These are phyloP conservation scores for Nicotiana benthamiana DNA, from an alignment of 257 asterid genomes.

Conservation along the genomic window DNA sequence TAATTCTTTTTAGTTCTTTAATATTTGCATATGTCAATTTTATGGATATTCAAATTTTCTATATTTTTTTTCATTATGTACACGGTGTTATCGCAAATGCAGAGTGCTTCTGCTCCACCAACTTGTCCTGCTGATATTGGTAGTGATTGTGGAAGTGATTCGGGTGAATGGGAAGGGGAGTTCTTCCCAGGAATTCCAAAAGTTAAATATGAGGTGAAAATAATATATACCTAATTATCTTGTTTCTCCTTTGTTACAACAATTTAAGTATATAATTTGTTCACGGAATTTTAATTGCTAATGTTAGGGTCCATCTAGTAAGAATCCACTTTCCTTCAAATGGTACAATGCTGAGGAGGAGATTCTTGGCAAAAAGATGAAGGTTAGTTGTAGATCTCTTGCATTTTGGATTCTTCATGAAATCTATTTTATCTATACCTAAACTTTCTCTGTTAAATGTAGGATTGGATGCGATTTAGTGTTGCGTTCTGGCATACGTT, in stretches of 20 bases:
- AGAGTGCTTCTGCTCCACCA: slow-evolving; percentile 65
- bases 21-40: too few species aligned
- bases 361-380: slow-evolving; percentile 91
- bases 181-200: slow-evolving; percentile 76
- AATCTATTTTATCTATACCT: not conserved
- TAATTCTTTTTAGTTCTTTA: too few species aligned
- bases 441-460: not conserved
- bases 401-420: not conserved
- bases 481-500: slow-evolving; percentile 99
- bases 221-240: not conserved
- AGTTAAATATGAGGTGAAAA: slow-evolving; percentile 73
- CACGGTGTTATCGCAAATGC: slow-evolving; percentile 11
- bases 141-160: slow-evolving; percentile 31
- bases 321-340: slow-evolving; percentile 75
- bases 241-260: not conserved
- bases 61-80: too few species aligned
- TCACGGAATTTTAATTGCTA: not conserved
- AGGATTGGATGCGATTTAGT: slow-evolving; percentile 98
- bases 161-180: slow-evolving; percentile 79
- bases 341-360: slow-evolving; percentile 94
- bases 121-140: slow-evolving; percentile 73
- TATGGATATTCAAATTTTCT: too few species aligned
- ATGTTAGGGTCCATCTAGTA: slow-evolving; percentile 79
- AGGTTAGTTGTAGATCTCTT: slow-evolving; percentile 34
- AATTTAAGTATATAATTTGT: not conserved